Percentiles rank a stretch among this genome's conserved stretches.
Conservation (phyloP, 495 filamentous ascomycete species). For the Emericellopsis terricola region DNA sequence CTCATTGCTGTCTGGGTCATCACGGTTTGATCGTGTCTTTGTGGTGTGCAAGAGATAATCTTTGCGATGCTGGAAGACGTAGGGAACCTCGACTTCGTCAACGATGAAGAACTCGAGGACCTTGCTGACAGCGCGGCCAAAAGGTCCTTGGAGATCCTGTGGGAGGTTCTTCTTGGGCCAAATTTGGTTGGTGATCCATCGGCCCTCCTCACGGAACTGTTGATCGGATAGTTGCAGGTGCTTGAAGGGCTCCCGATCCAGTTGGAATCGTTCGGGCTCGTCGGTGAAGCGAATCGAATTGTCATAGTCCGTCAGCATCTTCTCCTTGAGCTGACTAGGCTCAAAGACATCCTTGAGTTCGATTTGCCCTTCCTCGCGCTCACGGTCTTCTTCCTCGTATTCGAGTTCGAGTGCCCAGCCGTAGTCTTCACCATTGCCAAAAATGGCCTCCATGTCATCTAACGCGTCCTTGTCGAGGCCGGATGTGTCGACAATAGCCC, state of each 20-base stretch:
- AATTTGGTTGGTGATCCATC: constrained; percentile 80
- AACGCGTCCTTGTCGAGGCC: constrained; percentile 81
- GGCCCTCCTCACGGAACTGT: constrained; percentile 70
- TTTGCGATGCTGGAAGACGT: constrained; percentile 93
- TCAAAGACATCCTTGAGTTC: constrained; percentile 97
- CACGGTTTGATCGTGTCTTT: constrained; percentile 40
- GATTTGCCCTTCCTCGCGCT: constrained; percentile 48
- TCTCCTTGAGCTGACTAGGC: constrained; percentile 80
- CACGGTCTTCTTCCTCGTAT: constrained; percentile 55
- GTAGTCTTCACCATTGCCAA: constrained; percentile 89
- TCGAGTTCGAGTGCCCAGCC: constrained; percentile 81
- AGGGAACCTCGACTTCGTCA: constrained; percentile 87
- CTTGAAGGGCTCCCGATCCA: constrained; percentile 74
- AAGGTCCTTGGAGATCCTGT: constrained; percentile 53
- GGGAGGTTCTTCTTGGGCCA: constrained; percentile 63
- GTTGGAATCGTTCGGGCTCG: constrained; percentile 85
- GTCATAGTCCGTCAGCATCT: constrained; percentile 88
- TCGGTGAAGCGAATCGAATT: constrained; percentile 73
- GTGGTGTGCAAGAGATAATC: constrained; percentile 92
- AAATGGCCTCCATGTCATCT: constrained; percentile 88
- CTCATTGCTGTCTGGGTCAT: constrained; percentile 41
- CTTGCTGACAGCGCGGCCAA: constrained; percentile 73
- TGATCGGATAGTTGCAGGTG: constrained; percentile 58
- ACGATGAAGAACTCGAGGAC: constrained; percentile 90
- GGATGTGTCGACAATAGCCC: constrained; percentile 43